Conservation (phyloP, 306 rosid species). For the Vachellia collinsii region DNA sequence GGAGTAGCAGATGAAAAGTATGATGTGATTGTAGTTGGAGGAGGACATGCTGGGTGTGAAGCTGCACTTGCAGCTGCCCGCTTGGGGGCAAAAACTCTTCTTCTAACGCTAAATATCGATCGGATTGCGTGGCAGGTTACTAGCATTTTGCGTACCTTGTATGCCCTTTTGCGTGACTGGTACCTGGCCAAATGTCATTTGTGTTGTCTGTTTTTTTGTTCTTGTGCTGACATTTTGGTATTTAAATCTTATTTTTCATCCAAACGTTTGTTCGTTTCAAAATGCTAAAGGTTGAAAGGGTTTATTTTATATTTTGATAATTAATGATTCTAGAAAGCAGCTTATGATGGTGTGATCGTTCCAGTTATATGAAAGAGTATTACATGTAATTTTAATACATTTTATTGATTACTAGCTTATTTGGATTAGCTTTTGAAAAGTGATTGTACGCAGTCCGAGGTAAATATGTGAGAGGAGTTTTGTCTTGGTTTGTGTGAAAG, state of each 20-base stretch:
- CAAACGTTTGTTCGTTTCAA: not conserved
- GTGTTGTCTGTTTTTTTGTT: not conserved
- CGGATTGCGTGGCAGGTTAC: constrained; percentile 26
- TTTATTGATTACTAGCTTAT: too few species aligned
- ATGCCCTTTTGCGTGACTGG: not conserved
- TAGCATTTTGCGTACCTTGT: not conserved
- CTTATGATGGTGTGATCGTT: too few species aligned
- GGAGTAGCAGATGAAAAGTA: constrained; percentile 63
- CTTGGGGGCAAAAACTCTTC: constrained; percentile 27
- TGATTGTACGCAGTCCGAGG: too few species aligned
- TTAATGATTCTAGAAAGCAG: not conserved
- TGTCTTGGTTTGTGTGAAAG: too few species aligned
- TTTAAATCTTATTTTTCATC: not conserved
- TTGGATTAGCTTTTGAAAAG: too few species aligned
- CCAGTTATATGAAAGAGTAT: too few species aligned
- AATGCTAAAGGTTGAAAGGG: not conserved
- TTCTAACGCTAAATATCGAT: constrained; percentile 12
- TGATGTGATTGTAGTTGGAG: constrained; percentile 97
- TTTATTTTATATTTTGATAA: not conserved
- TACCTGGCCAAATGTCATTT: not conserved
- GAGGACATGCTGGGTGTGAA: constrained; percentile 99
- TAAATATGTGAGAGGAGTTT: too few species aligned
- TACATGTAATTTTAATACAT: too few species aligned
- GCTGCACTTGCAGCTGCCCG: constrained; percentile 52
- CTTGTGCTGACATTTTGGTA: not conserved